Base-by-base conservation (phyloP, 148 eudicot species). In the Amaranthus palmeri region DNA sequence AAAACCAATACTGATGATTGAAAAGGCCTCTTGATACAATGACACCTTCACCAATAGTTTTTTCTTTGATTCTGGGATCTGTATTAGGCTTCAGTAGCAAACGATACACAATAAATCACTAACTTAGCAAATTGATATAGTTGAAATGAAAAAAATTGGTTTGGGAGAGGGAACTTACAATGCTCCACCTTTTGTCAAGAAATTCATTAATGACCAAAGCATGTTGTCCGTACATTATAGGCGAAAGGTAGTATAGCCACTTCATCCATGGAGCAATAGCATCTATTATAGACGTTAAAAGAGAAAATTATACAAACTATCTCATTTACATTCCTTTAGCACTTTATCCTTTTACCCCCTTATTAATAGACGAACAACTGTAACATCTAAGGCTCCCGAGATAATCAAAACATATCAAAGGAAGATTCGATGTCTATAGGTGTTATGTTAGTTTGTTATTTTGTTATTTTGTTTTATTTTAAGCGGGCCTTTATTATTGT, bases 131-230 rank as follows among this genome's bases (percentile, higher is more conserved):
- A n/a, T n/a, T n/a, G n/a, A 6, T 17, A 17, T 2, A 4, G 1
- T 56, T 12, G 6, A 12, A 25, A 41, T 57, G 51, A 61, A 41
- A 60, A 56, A 5, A 4, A 3, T 2, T 14, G 10, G 56, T n/a
- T 3, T 10, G 13, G 5, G 2, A n/a, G 17, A 7, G 18, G 56
- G 68, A 56, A 36, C 84, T 74, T 79, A 87, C 91, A 8, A 62
- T 54, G 46, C 81, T 87, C 95, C 95, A 89, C 81, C 91, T 79
- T 61, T 83, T 15, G 57, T 87, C 95, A 13, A 89, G 84, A 79
- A 89, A 89, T 77, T 89, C 95, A 68, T 85, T 89, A 47, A 87
- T 79, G 53, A 81, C 91, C 46, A 89, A 49, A 56, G 95, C 95
- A 64, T 87, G 85, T 65, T 87, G 89, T 13, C 85, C 95, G 72